phyloP scores from a whole-genome alignment of 2,329 filamentous ascomycete species.

The Myriosclerotinia curreyana region DNA sequence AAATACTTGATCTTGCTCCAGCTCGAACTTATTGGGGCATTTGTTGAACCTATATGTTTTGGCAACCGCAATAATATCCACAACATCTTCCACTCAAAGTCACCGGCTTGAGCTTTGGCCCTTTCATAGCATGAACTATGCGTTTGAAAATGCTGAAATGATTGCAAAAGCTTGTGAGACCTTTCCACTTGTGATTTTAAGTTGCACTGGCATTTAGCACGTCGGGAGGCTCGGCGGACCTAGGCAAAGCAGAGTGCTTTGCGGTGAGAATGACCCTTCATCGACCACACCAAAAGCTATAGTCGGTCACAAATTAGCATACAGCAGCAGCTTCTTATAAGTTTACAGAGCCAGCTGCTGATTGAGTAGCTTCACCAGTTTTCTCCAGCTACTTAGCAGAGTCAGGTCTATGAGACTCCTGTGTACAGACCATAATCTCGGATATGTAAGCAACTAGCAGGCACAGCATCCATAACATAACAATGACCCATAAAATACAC shows the following conservation, averaged over 20 bases:
- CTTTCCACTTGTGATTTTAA: too few species aligned
- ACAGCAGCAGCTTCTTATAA: not conserved
- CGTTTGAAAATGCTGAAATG: too few species aligned
- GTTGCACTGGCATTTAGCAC: not conserved
- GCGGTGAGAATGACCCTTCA: too few species aligned
- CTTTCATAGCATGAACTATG: too few species aligned
- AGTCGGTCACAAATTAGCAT: not conserved
- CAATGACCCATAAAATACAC: too few species aligned
- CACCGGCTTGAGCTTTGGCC: too few species aligned
- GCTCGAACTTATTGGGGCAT: not conserved
- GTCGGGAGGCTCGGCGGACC: too few species aligned
- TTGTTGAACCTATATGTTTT: not conserved
- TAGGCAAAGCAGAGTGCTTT: too few species aligned
- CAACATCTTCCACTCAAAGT: not conserved
- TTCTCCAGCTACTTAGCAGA: not conserved
- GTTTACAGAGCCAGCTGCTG: not conserved
- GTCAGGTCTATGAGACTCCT: not conserved
- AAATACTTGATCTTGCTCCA: not conserved
- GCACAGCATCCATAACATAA: not conserved
- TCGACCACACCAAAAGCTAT: not conserved
- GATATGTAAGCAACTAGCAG: not conserved
- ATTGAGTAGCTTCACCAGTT: not conserved
- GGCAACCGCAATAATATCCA: not conserved
- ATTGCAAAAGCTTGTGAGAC: too few species aligned
- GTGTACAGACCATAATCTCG: not conserved